Conservation (phyloP, 2,329 filamentous ascomycete species). For the Penicillium sp. region DNA sequence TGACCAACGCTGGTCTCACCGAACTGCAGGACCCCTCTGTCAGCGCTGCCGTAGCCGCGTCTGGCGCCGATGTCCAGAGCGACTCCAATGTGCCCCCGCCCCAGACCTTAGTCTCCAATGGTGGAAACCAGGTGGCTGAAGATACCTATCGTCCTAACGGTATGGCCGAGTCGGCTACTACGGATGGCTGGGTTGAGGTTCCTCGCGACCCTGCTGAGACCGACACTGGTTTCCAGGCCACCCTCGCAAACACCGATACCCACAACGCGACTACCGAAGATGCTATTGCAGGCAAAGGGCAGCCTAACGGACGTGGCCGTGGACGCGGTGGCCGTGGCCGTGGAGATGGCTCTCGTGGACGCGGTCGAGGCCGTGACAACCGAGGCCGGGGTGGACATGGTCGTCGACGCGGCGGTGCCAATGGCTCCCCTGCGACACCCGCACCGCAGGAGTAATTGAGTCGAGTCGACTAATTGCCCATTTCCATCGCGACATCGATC, state of each 20-base stretch:
- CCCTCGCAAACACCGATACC: conserved; percentile 58
- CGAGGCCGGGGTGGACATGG: conserved; percentile 4
- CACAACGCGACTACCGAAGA: conserved; percentile 50
- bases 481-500: neutral
- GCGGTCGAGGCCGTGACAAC: conserved; percentile 27
- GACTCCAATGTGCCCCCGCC: conserved; percentile 31
- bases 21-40: conserved; percentile 51
- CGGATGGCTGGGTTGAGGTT: conserved; percentile 70
- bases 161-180: conserved; percentile 44
- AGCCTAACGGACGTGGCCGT: conserved; percentile 34
- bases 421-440: conserved; percentile 23
- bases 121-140: conserved; percentile 46
- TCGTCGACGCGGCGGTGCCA: conserved; percentile 28
- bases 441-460: neutral
- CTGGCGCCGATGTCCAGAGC: neutral
- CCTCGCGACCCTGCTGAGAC: conserved; percentile 69
- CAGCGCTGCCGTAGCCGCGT: conserved; percentile 40
- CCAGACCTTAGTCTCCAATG: conserved; percentile 41
- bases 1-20: conserved; percentile 56
- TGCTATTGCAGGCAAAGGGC: conserved; percentile 47
- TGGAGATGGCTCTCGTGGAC: conserved; percentile 33
- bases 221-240: conserved; percentile 59
- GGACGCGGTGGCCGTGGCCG: conserved; percentile 34
- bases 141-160: conserved; percentile 54
- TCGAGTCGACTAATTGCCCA: neutral